Evolutionary conservation across 2,329 filamentous ascomycete genomes (phyloP), one percentile per base, ranked within the genome.

Genomic region (Claviceps digitariae): DNA sequence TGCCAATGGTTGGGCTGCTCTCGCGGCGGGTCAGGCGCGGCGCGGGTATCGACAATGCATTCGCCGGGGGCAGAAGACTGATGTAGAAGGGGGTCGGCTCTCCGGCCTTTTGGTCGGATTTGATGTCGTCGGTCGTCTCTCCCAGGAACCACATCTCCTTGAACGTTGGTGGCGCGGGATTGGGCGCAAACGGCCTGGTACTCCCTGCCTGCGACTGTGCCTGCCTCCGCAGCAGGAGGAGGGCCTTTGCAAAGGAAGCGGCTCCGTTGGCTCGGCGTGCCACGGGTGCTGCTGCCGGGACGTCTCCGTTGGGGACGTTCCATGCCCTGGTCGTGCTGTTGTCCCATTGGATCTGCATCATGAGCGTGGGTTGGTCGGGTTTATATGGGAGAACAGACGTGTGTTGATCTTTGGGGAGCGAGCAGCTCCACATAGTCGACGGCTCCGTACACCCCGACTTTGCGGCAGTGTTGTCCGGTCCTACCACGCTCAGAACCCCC

Each of bases 41-140:
- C 3, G 56, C 1, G 63, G 61, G 10, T 65, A 58, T 17, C 65
- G 34, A 38, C 34, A 17, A 8, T 38, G 13, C 13, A 17, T 38
- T 17, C 2, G 67, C 57, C 0, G 76, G 74, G 4, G 72, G 66
- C 12, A 90, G 70, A 52, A 95, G 75, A 29, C 83, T 88, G 59
- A 95, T 86, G 66, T 85, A 95, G 67, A 96, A 95, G 0, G 91
- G 90, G 0, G 91, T 94, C 9, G 83, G 78, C 69, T 95, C 90
- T 58, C 90, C 90, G 1, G 83, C 83, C 66, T 91, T 95, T 4
- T 83, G 70, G 44, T 77, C 62, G 0, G 76, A 75, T 13, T 77
- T 73, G 56, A 87, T 81, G 0, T 78, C 76, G 62, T 97, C 91
- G 0, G 90, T 95, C 0, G 87, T 90, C 63, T 90, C 87, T 4